These are phyloP conservation scores for Colletotrichum theobromicola DNA, from an alignment of 2,329 filamentous ascomycete species.

Conservation along the genomic window DNA sequence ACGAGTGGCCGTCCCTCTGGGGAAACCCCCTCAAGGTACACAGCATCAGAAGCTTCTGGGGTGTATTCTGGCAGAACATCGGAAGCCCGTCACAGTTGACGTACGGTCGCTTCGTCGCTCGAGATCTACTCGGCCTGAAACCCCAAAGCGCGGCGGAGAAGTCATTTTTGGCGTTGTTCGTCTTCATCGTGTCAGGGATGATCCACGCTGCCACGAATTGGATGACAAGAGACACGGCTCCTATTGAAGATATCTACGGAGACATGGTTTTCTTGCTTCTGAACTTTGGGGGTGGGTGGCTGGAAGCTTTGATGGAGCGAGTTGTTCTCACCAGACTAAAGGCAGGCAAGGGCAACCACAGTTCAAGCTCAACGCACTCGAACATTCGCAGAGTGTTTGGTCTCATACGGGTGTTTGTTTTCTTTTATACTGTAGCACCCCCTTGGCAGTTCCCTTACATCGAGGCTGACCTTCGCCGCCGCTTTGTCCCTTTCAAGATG, in stretches of 20 bases:
- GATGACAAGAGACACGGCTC: neutral
- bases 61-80: neutral
- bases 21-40: neutral
- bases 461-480: neutral
- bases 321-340: fast-evolving
- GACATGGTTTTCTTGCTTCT: neutral
- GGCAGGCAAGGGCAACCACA: no score
- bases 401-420: neutral
- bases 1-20: neutral
- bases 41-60: neutral
- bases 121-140: fast-evolving
- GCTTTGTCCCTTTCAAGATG: neutral
- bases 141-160: neutral
- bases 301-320: neutral
- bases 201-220: neutral
- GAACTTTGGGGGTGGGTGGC: neutral
- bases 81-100: neutral
- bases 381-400: neutral
- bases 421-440: neutral
- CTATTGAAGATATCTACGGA: neutral
- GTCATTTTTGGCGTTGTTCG: neutral
- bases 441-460: neutral
- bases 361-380: neutral
- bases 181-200: neutral
- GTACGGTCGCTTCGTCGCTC: neutral